A percentile compares a stretch with the other conserved stretches of the same genome.
Evolutionary conservation across 805 yeast genomes (phyloP).

Genomic region (Sugiyamaella smithiae): DNA sequence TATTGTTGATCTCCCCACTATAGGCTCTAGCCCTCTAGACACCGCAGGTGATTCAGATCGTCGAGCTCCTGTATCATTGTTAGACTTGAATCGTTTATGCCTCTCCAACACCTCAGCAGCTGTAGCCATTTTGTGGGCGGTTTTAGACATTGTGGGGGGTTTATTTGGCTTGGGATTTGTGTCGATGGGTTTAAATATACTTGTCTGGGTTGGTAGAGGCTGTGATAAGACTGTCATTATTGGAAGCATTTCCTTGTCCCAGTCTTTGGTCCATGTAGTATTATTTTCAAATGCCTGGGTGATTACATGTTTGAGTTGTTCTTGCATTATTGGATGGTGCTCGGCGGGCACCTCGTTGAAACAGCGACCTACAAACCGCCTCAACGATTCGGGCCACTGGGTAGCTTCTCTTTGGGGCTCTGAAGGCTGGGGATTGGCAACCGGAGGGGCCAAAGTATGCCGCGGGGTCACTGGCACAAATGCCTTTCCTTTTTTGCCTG

Average conservation of each 20-base stretch:
- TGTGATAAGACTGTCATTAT: background rate
- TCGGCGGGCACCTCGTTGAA: conserved; percentile 43
- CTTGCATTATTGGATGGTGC: conserved; percentile 42
- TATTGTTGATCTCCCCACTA: conserved; percentile 61
- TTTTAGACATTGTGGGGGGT: background rate
- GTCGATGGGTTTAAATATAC: too few relatives aligned
- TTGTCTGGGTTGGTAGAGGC: background rate
- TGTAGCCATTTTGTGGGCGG: background rate
- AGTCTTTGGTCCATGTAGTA: conserved; percentile 49
- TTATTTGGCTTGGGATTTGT: background rate
- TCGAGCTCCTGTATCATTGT: conserved; percentile 11
- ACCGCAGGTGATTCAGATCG: conserved; percentile 13
- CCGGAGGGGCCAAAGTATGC: background rate
- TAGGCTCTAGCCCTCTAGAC: conserved; percentile 22
- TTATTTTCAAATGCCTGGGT: conserved; percentile 46
- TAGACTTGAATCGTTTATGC: conserved; percentile 48
- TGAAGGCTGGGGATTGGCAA: conserved; percentile 6
- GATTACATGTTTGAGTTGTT: conserved; percentile 49
- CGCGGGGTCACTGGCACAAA: background rate
- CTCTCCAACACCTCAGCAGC: conserved; percentile 41
- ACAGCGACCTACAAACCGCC: conserved; percentile 47
- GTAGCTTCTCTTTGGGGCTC: conserved; percentile 4
- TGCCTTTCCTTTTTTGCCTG: conserved; percentile 5
- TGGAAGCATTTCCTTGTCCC: conserved; percentile 51
- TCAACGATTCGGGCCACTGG: conserved; percentile 56